Base-by-base conservation (phyloP, 495 filamentous ascomycete genomes). In the Tuber magnatum region DNA sequence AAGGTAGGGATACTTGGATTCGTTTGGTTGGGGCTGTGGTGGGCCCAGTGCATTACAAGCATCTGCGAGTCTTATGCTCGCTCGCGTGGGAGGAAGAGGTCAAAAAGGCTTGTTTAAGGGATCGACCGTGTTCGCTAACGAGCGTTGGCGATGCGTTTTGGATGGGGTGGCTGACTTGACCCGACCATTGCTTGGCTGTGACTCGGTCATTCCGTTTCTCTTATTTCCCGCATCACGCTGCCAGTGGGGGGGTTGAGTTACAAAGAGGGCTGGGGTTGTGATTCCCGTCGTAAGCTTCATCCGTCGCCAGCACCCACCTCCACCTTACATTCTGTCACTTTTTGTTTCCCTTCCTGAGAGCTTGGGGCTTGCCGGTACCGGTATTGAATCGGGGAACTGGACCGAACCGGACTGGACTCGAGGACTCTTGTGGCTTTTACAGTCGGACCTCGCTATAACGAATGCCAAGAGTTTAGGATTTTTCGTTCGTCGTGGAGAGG, bases 81-180 rank as follows among this genome's bases (percentile, higher is more conserved):
- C 51, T 56, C 51, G 24, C 51, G 51, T 56, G 51, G 51, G n/a
- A 32, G 51, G 51, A 61, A 61, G 51, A n/a, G 51, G 51, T 61
- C n/a, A 28, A 61, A 61, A 61, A 61, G 51, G 51, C 51, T 61
- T 61, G 51, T 61, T 61, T 61, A n/a, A 61, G 51, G 51, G 51
- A 61, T 61, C 51, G 51, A 32, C 51, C 51, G 51, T 14, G n/a
- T 61, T 14, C 16, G 51, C 16, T 16, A 14, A 61, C n/a, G 28
- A 32, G n/a, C 51, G n/a, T 61, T 32, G 51, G 32, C 10, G 51
- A 32, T 61, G 51, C 4, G 1, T n/a, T n/a, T 48, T 51, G 51
- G 51, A 2, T 61, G 28, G n/a, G n/a, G n/a, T n/a, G n/a, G n/a
- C n/a, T n/a, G n/a, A n/a, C n/a, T 8, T 10, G 14, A 43, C 12